Base-by-base conservation (phyloP, 2,329 filamentous ascomycete species). In the Madurella mycetomatis region DNA sequence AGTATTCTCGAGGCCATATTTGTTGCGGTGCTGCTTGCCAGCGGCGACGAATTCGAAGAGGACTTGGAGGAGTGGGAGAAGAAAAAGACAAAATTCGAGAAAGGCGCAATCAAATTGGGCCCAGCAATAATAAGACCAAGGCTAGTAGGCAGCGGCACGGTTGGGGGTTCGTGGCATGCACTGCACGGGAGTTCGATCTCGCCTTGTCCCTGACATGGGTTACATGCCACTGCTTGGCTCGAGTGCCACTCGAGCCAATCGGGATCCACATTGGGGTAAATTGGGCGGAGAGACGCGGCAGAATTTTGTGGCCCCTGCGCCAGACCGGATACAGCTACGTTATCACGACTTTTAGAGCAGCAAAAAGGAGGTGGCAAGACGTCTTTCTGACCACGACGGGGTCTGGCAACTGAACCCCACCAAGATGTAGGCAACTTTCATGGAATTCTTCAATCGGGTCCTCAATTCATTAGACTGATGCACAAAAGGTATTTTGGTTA, bases 1-100 rank as follows among this genome's bases (percentile, higher is more conserved):
- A 79, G 61, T 50, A 76, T 64, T 73, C 73, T 74, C 62, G 78
- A 73, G 56, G 73, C 68, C 78, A 80, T 81, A 30, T 15, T 51
- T 45, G 45, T 42, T 34, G 34, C 18, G 41, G 41, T 56, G 25
- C 11, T 51, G 19, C 32, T 34, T 25, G 19, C 9, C 37, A 9
- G 9, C 32, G 4, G 18, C 2, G 43, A 30, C 16, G 37, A 32
- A 25, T 25, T 25, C 25, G 15, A n/a, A 3, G 9, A 42, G 45
- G 41, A 47, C 19, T 49, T 41, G 34, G 11, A 17, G 25, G 31
- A 16, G 17, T 13, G 47, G 16, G 34, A 37, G 34, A 37, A 11
- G 4, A 15, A 15, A 37, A 37, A 4, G 34, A 11, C 12, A 37
- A 37, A 37, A 37, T 37, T 37, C 11, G 2, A 12, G 4, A 5